These are phyloP conservation scores for Ophiostoma piceae DNA, from an alignment of 2,329 filamentous ascomycete species.

Conservation along the genomic window DNA sequence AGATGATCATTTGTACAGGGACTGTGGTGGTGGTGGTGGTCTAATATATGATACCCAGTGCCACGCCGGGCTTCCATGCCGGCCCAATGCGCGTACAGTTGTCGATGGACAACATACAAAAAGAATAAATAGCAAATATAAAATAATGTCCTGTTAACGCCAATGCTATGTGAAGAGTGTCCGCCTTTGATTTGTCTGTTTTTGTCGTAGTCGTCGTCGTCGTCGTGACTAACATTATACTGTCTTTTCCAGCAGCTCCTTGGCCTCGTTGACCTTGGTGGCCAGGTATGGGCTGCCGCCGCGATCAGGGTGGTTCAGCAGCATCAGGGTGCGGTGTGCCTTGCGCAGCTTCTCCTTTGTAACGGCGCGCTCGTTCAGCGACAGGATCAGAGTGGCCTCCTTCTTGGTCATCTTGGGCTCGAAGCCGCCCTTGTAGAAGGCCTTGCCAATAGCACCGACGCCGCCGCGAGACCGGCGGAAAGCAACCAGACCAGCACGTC, in stretches of 20 bases:
- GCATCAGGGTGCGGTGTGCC: constrained; percentile 91
- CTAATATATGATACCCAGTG: not conserved
- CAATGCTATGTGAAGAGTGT: constrained; percentile 18
- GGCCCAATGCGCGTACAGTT: not conserved
- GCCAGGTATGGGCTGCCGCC: constrained; percentile 94
- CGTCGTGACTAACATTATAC: constrained; percentile 11
- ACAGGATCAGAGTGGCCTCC: constrained; percentile 85
- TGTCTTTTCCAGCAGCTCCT: constrained; percentile 84
- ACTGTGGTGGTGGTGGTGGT: not conserved
- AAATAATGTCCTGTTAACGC: constrained; percentile 17
- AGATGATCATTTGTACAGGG: constrained; percentile 15
- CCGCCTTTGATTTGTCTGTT: constrained; percentile 4
- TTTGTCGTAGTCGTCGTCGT: not conserved
- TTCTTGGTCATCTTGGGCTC: constrained; percentile 88
- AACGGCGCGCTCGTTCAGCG: constrained; percentile 77
- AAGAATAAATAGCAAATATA: constrained; percentile 10
- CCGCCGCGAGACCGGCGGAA: constrained; percentile 75
- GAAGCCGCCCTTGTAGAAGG: constrained; percentile 98
- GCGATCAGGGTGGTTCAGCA: constrained; percentile 95
- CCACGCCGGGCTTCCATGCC: not conserved
- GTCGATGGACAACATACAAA: not conserved
- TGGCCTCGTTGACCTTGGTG: constrained; percentile 97
- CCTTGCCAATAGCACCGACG: constrained; percentile 74
- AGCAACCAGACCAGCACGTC: constrained; percentile 86
- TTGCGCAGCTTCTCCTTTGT: constrained; percentile 94